A percentile compares a stretch with the other conserved stretches of the same genome.
phyloP scores from a whole-genome alignment of 495 filamentous ascomycete species.

The Cladorrhinum samala region DNA sequence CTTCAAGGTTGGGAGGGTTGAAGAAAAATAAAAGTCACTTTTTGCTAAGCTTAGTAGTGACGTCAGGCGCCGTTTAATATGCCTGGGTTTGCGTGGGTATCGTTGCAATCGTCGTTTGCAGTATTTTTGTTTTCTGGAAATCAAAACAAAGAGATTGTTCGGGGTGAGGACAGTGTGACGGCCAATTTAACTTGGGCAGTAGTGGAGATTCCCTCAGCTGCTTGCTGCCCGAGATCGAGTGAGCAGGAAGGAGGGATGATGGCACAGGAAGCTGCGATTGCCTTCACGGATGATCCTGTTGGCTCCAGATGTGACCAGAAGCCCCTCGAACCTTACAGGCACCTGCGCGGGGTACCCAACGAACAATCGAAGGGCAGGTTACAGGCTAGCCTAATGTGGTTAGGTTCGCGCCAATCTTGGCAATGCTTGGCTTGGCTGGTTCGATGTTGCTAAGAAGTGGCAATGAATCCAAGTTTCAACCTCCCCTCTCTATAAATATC shows the following conservation, averaged over 20 bases:
- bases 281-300: constrained; percentile 13
- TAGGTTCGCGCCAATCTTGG: neutral
- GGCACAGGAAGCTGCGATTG: constrained; percentile 7
- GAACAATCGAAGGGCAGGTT: constrained; percentile 1
- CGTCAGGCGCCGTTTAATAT: constrained; percentile 22
- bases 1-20: no score
- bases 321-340: constrained; percentile 18
- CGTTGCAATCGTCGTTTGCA: constrained; percentile 7
- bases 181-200: constrained; percentile 18
- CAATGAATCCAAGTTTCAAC: no score
- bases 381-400: neutral
- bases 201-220: neutral
- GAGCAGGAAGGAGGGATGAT: constrained; percentile 15
- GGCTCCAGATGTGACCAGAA: constrained; percentile 22
- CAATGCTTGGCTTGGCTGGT: no score
- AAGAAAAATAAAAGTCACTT: neutral
- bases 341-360: constrained; percentile 10
- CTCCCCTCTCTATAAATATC: no score
- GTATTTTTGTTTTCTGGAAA: constrained; percentile 4
- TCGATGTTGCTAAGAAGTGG: no score
- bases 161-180: neutral
- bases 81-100: constrained; percentile 6
- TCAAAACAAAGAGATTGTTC: neutral
- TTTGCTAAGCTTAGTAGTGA: constrained; percentile 15
- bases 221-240: constrained; percentile 13